Conservation (phyloP, 768 basidiomycete genomes). For the Xerocomellus chrysenteron region DNA sequence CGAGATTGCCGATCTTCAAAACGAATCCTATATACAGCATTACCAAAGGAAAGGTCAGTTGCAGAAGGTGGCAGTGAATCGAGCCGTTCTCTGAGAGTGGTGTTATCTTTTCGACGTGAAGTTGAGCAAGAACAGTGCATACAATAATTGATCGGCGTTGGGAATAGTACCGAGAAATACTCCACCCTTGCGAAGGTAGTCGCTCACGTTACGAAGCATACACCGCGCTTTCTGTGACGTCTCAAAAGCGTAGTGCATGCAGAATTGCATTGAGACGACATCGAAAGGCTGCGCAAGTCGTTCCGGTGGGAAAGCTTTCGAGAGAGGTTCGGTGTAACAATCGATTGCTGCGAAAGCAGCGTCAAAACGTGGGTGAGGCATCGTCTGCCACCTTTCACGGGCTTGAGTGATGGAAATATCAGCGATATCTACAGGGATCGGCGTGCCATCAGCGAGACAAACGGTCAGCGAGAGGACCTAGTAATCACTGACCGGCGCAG, state of each 20-base stretch:
- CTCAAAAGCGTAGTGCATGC: slow-evolving; percentile 99
- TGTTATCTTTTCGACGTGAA: slow-evolving; percentile 14
- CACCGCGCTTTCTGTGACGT: slow-evolving; percentile 79
- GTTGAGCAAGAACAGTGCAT: slow-evolving; percentile 34
- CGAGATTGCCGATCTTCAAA: slow-evolving; percentile 70
- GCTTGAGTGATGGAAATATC: slow-evolving; percentile 87
- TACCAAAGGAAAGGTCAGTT: slow-evolving; percentile 80
- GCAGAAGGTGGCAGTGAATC: slow-evolving; percentile 63
- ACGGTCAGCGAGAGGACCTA: not conserved
- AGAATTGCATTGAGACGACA: slow-evolving; percentile 98
- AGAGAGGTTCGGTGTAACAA: slow-evolving; percentile 77
- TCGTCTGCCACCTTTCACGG: slow-evolving; percentile 59
- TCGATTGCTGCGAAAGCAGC: slow-evolving; percentile 86
- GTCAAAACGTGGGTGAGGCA: slow-evolving; percentile 57
- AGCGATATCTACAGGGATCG: slow-evolving; percentile 69
- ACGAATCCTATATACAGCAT: slow-evolving; percentile 83
- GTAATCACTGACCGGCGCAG: slow-evolving; percentile 64
- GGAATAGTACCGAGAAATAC: slow-evolving; percentile 98
- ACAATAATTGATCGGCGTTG: slow-evolving; percentile 83
- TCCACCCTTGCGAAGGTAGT: slow-evolving; percentile 79
- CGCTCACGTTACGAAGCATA: slow-evolving; percentile 90
- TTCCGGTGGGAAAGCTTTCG: slow-evolving; percentile 62
- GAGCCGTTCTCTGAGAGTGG: slow-evolving; percentile 60
- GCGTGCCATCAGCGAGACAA: not conserved
- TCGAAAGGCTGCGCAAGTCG: slow-evolving; percentile 75